Conservation (phyloP, 805 yeast genomes). For the Monosporozyma solicola region DNA sequence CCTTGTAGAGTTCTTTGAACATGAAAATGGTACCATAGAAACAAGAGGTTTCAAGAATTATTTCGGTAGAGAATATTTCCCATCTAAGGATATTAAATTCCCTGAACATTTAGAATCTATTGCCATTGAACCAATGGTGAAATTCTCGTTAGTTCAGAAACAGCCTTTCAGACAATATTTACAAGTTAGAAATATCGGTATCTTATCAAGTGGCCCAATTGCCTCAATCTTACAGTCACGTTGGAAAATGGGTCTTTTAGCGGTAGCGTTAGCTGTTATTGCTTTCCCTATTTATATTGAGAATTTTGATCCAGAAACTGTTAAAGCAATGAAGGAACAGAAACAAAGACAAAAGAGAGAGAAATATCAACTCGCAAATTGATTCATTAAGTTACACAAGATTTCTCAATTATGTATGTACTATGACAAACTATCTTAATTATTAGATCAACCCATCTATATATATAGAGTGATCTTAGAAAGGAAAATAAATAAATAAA, state of each 20-base stretch:
- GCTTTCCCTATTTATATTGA: conserved; percentile 32
- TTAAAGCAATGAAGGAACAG: conserved; percentile 28
- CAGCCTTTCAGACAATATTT: conserved; percentile 30
- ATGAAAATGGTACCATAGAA: conserved; percentile 12
- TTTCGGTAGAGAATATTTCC: conserved; percentile 29
- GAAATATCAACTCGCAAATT: conserved; percentile 12
- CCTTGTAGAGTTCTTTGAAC: conserved; percentile 16
- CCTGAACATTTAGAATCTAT: conserved; percentile 25
- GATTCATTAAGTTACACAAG: neutral
- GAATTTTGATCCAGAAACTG: conserved; percentile 35
- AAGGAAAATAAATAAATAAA: neutral
- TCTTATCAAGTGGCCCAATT: conserved; percentile 31
- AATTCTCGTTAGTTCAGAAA: conserved; percentile 18
- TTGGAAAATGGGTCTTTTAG: conserved; percentile 29
- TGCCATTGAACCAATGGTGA: conserved; percentile 15
- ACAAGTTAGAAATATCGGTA: conserved; percentile 26
- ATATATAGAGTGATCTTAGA: neutral
- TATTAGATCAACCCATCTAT: neutral
- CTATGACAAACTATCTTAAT: too few relatives aligned
- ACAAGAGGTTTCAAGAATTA: conserved; percentile 22
- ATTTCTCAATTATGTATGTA: too few relatives aligned
- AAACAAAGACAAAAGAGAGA: conserved; percentile 19
- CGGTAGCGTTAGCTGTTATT: conserved; percentile 20
- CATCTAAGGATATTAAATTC: conserved; percentile 24
- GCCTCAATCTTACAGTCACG: conserved; percentile 32